Percentiles rank a stretch among this genome's conserved stretches.
These are phyloP conservation scores for Linum lewisii DNA, from an alignment of 345 rosid genomes.

Conservation along the genomic window DNA sequence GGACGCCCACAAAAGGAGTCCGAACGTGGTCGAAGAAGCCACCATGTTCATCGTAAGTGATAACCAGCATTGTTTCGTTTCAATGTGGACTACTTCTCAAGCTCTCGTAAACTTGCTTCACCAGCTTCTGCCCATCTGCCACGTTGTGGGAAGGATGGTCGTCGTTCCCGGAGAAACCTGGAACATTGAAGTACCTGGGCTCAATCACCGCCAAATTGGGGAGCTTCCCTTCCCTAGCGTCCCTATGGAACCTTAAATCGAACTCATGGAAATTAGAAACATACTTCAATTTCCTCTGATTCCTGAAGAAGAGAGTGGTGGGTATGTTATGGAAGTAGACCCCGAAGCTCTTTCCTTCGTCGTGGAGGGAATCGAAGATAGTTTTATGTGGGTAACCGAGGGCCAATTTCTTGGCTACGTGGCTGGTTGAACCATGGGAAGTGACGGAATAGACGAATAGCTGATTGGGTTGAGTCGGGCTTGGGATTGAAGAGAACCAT, in stretches of 20 bases:
- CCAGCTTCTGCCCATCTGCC: slow-evolving; percentile 65
- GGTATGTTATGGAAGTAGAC: slow-evolving; percentile 78
- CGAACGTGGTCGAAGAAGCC: slow-evolving; percentile 87
- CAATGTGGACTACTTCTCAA: slow-evolving; percentile 85
- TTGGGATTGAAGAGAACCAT: slow-evolving; percentile 94
- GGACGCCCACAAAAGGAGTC: slow-evolving; percentile 67
- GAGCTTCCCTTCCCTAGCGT: slow-evolving; percentile 63
- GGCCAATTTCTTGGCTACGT: slow-evolving; percentile 64
- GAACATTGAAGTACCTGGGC: slow-evolving; percentile 79
- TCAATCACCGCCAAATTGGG: slow-evolving; percentile 79
- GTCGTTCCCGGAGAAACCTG: slow-evolving; percentile 64
- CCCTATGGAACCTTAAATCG: slow-evolving; percentile 50
- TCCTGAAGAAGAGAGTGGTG: slow-evolving; percentile 72
- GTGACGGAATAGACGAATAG: slow-evolving; percentile 83
- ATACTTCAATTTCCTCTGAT: slow-evolving; percentile 74
- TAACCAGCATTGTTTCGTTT: slow-evolving; percentile 79
- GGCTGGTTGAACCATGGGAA: slow-evolving; percentile 91
- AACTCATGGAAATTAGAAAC: slow-evolving; percentile 57
- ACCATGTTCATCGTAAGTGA: slow-evolving; percentile 94
- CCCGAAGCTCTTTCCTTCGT: slow-evolving; percentile 55
- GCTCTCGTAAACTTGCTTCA: slow-evolving; percentile 82
- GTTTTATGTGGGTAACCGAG: slow-evolving; percentile 89
- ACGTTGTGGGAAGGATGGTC: slow-evolving; percentile 97
- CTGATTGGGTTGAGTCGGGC: slow-evolving; percentile 95
- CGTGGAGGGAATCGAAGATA: slow-evolving; percentile 79